Conservation (phyloP, 2,329 filamentous ascomycete genomes). For the Didymosphaeria variabile region DNA sequence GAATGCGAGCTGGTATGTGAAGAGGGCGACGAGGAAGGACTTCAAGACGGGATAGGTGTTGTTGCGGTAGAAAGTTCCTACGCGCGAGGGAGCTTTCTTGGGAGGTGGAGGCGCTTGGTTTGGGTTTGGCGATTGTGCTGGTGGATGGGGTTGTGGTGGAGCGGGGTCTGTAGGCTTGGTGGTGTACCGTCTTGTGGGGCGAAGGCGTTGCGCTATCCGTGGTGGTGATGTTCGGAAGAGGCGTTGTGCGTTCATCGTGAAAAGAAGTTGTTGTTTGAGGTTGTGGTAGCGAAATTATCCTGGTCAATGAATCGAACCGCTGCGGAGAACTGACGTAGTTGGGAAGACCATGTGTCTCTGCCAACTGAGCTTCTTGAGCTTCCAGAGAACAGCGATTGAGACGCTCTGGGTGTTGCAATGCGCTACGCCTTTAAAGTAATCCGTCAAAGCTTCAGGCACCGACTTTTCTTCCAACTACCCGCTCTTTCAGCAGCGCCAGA, state of each 20-base stretch:
- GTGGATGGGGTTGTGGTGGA: constrained; percentile 20
- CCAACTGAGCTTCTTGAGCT: not conserved
- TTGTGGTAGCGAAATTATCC: not conserved
- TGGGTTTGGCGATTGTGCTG: constrained; percentile 26
- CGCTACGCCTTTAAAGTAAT: not conserved
- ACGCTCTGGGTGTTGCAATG: not conserved
- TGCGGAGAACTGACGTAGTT: not conserved
- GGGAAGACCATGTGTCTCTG: not conserved
- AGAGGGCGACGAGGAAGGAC: constrained; percentile 76
- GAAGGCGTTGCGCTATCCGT: not conserved
- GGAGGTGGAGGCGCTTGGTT: constrained; percentile 14
- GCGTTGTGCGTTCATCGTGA: constrained; percentile 3
- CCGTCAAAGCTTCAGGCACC: constrained; percentile 1
- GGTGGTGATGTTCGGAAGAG: constrained; percentile 2
- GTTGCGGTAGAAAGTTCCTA: constrained; percentile 75
- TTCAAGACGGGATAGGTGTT: constrained; percentile 79
- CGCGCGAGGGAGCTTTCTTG: constrained; percentile 30
- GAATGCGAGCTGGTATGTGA: constrained; percentile 81
- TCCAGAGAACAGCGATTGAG: not conserved
- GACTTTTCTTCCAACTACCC: not conserved
- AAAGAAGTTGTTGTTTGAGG: not conserved
- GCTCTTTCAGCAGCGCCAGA: not conserved
- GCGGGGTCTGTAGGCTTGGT: constrained; percentile 12
- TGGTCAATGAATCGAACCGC: not conserved
- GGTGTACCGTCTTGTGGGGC: constrained; percentile 4